These are phyloP conservation scores for Amanita fuliginea DNA, from an alignment of 768 basidiomycete genomes.

Conservation along the genomic window DNA sequence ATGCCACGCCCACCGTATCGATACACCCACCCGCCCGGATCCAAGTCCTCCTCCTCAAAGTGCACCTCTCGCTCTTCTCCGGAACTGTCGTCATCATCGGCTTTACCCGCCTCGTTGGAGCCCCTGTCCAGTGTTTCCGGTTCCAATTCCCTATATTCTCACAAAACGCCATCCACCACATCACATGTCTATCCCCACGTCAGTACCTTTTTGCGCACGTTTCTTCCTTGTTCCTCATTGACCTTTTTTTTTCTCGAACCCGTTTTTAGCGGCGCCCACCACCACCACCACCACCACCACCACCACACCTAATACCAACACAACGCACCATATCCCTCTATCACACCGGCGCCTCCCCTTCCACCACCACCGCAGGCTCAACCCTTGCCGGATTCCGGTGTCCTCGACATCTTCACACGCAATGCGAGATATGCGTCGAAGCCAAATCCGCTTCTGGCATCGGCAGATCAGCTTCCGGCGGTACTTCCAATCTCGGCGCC, in stretches of 20 bases:
- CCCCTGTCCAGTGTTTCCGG: slow-evolving; percentile 9
- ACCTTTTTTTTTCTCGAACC: neutral
- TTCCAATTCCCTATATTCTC: slow-evolving; percentile 10
- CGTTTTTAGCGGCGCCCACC: slow-evolving; percentile 2
- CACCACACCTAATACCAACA: slow-evolving; percentile 12
- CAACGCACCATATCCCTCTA: slow-evolving; percentile 42
- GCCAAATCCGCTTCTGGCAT: slow-evolving; percentile 25
- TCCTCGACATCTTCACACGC: slow-evolving; percentile 61
- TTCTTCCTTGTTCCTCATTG: slow-evolving; percentile 15
- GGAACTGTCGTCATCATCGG: slow-evolving; percentile 9
- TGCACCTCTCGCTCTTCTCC: slow-evolving; percentile 15
- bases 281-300: slow-evolving; percentile 17
- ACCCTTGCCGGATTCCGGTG: slow-evolving; percentile 56
- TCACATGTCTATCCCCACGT: slow-evolving; percentile 2
- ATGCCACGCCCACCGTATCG: slow-evolving; percentile 42
- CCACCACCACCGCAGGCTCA: slow-evolving; percentile 42
- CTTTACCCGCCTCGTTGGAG: slow-evolving; percentile 10
- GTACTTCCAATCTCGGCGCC: slow-evolving; percentile 16
- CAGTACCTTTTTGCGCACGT: slow-evolving; percentile 4
- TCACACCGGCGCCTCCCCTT: slow-evolving; percentile 48
- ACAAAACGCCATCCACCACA: neutral
- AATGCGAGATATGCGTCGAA: slow-evolving; percentile 71
- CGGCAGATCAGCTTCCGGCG: slow-evolving; percentile 14
- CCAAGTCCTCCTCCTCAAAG: slow-evolving; percentile 12
- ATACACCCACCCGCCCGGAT: slow-evolving; percentile 21